phyloP scores from a whole-genome alignment of 306 rosid genomes.

The Lablab purpureus region DNA sequence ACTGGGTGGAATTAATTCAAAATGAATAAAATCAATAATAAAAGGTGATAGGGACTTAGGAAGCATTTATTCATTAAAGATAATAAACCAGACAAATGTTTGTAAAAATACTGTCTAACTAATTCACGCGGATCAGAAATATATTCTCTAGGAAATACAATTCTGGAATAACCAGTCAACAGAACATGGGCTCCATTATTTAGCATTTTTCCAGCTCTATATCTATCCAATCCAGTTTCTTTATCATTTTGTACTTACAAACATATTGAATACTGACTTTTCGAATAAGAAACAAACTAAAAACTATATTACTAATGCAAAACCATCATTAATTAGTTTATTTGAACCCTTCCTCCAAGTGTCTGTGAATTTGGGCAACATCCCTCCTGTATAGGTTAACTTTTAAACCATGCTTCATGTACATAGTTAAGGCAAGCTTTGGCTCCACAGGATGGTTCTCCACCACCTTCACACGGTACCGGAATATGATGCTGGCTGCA shows the following conservation, averaged over 20 bases:
- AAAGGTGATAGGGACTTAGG: background rate
- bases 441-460: conserved; percentile 69
- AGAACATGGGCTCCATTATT: conserved; percentile 42
- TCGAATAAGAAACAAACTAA: background rate
- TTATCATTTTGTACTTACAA: conserved; percentile 34
- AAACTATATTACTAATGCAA: background rate
- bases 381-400: conserved; percentile 59
- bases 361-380: conserved; percentile 45
- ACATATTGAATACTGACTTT: background rate
- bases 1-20: background rate
- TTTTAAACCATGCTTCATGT: conserved; percentile 82
- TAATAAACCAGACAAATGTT: background rate
- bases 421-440: conserved; percentile 85
- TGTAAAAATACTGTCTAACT: background rate
- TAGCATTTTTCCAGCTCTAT: conserved; percentile 6
- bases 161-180: conserved; percentile 10
- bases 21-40: background rate
- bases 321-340: background rate
- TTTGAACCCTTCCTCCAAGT: conserved; percentile 12
- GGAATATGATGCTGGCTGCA: conserved; percentile 75
- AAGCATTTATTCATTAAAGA: background rate
- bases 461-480: conserved; percentile 68
- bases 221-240: conserved; percentile 10
- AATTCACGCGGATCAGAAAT: background rate
- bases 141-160: conserved; percentile 19